Evolutionary conservation across 352 stramenopile species (phyloP).

Genomic region (Globisporangium cystogenes): DNA sequence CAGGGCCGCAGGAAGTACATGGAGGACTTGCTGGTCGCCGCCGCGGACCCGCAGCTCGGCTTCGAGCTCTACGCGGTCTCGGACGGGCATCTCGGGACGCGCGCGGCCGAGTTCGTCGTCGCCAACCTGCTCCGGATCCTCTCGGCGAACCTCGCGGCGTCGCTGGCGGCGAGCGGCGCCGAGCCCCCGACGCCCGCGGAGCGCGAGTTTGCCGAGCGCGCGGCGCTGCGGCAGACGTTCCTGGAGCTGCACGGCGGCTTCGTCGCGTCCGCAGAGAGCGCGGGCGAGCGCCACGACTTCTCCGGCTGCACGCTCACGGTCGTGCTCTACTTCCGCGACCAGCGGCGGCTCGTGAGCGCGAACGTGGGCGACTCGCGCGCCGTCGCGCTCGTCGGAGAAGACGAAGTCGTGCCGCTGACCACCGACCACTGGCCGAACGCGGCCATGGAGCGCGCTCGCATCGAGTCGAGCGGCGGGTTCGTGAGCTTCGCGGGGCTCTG

Average conservation of each 20-base stretch:
- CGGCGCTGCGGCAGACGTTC: slow-evolving; percentile 68
- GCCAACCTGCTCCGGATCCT: slow-evolving; percentile 32
- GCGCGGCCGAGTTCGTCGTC: slow-evolving; percentile 81
- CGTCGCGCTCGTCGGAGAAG: slow-evolving; percentile 31
- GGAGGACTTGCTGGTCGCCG: slow-evolving; percentile 79
- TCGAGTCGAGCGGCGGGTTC: slow-evolving; percentile 76
- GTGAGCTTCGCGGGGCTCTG: slow-evolving; percentile 63
- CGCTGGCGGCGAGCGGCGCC: slow-evolving; percentile 2
- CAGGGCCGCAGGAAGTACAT: slow-evolving; percentile 92
- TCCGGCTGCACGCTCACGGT: slow-evolving; percentile 82
- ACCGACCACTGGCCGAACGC: slow-evolving; percentile 65
- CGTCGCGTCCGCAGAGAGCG: slow-evolving; percentile 11
- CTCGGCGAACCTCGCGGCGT: slow-evolving; percentile 24
- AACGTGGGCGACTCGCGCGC: slow-evolving; percentile 87
- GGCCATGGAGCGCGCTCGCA: slow-evolving; percentile 36
- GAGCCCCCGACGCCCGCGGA: slow-evolving; percentile 3
- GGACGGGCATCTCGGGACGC: slow-evolving; percentile 92
- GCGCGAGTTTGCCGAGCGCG: slow-evolving; percentile 35
- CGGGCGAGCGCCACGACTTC: slow-evolving; percentile 30
- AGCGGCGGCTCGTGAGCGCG: slow-evolving; percentile 48
- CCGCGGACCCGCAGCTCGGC: slow-evolving; percentile 24
- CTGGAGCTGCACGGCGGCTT: slow-evolving; percentile 63
- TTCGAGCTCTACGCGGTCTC: slow-evolving; percentile 93
- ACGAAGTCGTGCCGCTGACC: slow-evolving; percentile 23
- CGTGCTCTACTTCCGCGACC: slow-evolving; percentile 53